phyloP scores from a whole-genome alignment of 306 rosid genomes.

The Vigna nakashimae region DNA sequence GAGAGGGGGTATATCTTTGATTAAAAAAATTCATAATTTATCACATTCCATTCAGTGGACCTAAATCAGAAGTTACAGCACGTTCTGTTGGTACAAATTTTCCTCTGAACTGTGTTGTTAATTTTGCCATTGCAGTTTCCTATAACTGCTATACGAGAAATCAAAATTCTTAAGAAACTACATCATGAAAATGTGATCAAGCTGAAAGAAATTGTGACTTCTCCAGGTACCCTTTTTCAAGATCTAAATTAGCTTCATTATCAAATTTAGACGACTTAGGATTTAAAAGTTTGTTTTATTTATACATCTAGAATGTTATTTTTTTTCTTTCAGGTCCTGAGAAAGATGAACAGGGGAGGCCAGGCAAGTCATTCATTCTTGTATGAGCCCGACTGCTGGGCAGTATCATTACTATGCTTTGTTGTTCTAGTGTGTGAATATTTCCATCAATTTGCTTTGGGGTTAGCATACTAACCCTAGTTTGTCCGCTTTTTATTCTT shows the following conservation, averaged over 20 bases:
- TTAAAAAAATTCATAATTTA: conserved; percentile 4
- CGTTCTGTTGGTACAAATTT: conserved; percentile 6
- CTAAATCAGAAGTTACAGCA: conserved; percentile 26
- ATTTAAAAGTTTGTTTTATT: conserved; percentile 2
- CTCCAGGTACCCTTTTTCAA: conserved; percentile 54
- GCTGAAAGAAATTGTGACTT: conserved; percentile 77
- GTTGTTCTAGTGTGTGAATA: conserved; percentile 10
- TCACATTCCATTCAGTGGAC: conserved; percentile 27
- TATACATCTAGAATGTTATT: conserved; percentile 25
- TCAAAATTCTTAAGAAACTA: conserved; percentile 72
- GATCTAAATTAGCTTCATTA: background rate
- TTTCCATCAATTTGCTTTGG: conserved; percentile 24
- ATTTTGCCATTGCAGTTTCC: conserved; percentile 64
- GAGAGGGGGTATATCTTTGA: conserved; percentile 64
- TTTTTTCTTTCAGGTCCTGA: conserved; percentile 55
- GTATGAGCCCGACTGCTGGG: conserved; percentile 11
- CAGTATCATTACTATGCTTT: conserved; percentile 12
- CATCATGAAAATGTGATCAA: conserved; percentile 72
- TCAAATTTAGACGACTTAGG: background rate
- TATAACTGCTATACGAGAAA: conserved; percentile 79
- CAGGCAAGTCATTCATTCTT: conserved; percentile 49
- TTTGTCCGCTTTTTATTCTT: conserved; percentile 4
- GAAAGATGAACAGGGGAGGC: conserved; percentile 65
- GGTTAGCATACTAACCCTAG: background rate
- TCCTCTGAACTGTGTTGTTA: conserved; percentile 21